phyloP scores from a whole-genome alignment of 441 rosid species.

The Lepidium campestre region DNA sequence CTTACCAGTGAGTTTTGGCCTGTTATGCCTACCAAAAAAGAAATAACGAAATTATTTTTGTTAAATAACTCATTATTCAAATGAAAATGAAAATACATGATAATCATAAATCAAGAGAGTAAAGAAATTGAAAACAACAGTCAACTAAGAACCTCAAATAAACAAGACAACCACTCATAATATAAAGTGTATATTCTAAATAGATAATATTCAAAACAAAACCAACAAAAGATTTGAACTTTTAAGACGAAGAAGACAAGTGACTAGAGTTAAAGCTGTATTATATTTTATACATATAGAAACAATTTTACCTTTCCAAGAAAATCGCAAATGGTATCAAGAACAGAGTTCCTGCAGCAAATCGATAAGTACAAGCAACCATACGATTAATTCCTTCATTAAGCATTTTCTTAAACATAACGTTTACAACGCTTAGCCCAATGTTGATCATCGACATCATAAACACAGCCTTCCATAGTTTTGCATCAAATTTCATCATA shows the following conservation, averaged over 20 bases:
- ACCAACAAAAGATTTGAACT: background rate
- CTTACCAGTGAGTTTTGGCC: conserved; percentile 25
- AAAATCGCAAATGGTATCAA: conserved; percentile 27
- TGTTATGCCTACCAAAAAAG: conserved; percentile 16
- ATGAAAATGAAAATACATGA: background rate
- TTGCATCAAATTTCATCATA: conserved; percentile 23
- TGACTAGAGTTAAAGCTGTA: background rate
- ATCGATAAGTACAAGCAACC: conserved; percentile 30
- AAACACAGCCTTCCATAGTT: conserved; percentile 24
- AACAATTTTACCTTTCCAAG: conserved; percentile 24
- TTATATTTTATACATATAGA: background rate
- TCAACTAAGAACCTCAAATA: background rate
- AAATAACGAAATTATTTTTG: background rate
- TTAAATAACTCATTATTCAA: background rate
- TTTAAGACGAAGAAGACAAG: conserved; percentile 1
- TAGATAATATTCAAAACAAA: background rate
- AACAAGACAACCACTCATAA: background rate
- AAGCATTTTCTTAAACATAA: conserved; percentile 33
- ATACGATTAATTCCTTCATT: conserved; percentile 29
- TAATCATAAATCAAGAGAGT: background rate
- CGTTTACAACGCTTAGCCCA: conserved; percentile 23
- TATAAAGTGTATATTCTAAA: background rate
- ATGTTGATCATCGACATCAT: conserved; percentile 29
- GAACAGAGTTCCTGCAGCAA: conserved; percentile 27
- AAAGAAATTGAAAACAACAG: background rate